Evolutionary conservation across 2,329 filamentous ascomycete species (phyloP).

Genomic region (Sarocladium kiliense): DNA sequence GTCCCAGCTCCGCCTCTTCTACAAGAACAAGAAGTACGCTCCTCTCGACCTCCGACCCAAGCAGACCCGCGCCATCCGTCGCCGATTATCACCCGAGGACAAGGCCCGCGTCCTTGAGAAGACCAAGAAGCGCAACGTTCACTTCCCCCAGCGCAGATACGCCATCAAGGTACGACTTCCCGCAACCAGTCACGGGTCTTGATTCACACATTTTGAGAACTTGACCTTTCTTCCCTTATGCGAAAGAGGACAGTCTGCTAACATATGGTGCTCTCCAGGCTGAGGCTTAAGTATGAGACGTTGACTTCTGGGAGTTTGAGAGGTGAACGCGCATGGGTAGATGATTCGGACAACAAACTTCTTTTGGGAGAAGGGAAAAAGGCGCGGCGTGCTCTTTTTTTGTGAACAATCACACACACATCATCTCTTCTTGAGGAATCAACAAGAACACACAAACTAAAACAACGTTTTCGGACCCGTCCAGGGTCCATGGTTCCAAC

Average conservation of each 20-base stretch:
- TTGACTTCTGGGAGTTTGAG: conserved; percentile 9
- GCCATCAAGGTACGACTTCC: conserved; percentile 78
- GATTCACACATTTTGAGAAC: no score
- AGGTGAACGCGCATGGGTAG: conserved; percentile 13
- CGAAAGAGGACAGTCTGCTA: conserved; percentile 12
- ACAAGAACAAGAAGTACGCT: conserved; percentile 99
- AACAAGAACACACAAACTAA: conserved; percentile 7
- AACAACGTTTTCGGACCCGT: background rate
- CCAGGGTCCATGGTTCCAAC: background rate
- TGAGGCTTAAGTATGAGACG: conserved; percentile 12
- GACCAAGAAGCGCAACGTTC: conserved; percentile 90
- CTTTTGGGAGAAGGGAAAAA: conserved; percentile 29
- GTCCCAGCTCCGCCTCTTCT: conserved; percentile 96
- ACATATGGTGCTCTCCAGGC: conserved; percentile 17
- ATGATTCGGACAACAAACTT: conserved; percentile 14
- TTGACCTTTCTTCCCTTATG: no score
- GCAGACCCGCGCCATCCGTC: conserved; percentile 96
- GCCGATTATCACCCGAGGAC: conserved; percentile 90
- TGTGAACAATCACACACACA: conserved; percentile 15
- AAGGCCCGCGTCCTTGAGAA: conserved; percentile 79
- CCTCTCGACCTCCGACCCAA: conserved; percentile 98
- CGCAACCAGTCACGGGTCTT: no score
- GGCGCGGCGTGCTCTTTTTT: conserved; percentile 33
- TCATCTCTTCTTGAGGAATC: conserved; percentile 8
- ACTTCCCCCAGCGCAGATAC: conserved; percentile 99